Percentiles rank a stretch among this genome's conserved stretches.
Conservation (phyloP, 2,329 filamentous ascomycete species). For the Orbilia quercus region DNA sequence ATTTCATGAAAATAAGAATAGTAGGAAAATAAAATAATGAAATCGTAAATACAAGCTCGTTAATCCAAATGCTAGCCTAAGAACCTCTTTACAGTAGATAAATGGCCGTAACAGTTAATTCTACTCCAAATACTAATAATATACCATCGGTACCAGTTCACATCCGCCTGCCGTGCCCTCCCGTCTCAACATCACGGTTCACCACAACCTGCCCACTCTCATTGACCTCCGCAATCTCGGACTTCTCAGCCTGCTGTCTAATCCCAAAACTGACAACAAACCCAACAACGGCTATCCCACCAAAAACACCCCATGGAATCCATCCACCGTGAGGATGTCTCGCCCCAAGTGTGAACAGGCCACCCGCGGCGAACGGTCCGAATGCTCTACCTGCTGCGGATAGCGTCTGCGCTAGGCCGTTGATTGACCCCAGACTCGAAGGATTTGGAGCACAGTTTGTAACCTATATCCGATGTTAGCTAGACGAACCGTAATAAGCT, state of each 20-base stretch:
- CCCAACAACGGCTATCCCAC: constrained; percentile 80
- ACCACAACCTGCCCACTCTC: constrained; percentile 63
- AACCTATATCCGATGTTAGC: constrained; percentile 69
- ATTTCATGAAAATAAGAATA: too few species aligned
- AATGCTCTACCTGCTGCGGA: constrained; percentile 89
- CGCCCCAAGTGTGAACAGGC: constrained; percentile 82
- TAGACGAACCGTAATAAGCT: not conserved
- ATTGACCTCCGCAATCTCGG: constrained; percentile 66
- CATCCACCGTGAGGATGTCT: constrained; percentile 82
- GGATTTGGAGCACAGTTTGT: constrained; percentile 92
- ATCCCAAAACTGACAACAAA: constrained; percentile 85
- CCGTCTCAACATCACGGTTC: constrained; percentile 25
- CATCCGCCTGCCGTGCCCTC: not conserved
- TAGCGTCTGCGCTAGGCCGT: constrained; percentile 92
- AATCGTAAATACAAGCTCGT: too few species aligned
- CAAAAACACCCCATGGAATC: constrained; percentile 87
- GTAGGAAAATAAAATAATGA: too few species aligned
- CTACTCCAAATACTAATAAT: too few species aligned
- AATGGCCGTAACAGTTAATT: too few species aligned
- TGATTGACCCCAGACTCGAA: constrained; percentile 85
- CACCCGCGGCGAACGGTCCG: constrained; percentile 88
- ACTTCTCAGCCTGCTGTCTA: constrained; percentile 65
- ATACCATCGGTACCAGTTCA: too few species aligned
- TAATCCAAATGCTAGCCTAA: too few species aligned
- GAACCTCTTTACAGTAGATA: too few species aligned